These are phyloP conservation scores for Tremella yokohamensis DNA, from an alignment of 768 basidiomycete genomes.

Conservation along the genomic window DNA sequence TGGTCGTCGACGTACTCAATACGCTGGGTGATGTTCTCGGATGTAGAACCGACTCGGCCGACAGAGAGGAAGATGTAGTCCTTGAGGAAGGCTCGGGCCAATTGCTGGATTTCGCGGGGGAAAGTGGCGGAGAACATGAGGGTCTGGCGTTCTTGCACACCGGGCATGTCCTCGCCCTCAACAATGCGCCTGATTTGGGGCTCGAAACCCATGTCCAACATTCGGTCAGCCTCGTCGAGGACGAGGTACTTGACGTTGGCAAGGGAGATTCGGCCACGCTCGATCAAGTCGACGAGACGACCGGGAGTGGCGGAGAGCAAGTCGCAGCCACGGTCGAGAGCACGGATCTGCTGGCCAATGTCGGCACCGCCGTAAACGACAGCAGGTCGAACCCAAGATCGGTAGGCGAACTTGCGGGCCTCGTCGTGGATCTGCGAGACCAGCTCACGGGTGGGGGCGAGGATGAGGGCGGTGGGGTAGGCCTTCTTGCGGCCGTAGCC, in stretches of 20 bases:
- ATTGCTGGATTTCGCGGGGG: constrained; percentile 87
- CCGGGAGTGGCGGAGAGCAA: constrained; percentile 94
- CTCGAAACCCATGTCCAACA: constrained; percentile 99
- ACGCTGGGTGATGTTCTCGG: constrained; percentile 99
- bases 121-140: constrained; percentile 99
- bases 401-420: constrained; percentile 97
- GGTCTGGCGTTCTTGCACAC: constrained; percentile 81
- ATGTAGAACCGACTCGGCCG: constrained; percentile 95
- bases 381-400: constrained; percentile 98
- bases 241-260: constrained; percentile 97
- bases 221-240: constrained; percentile 98
- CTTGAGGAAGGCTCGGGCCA: constrained; percentile 50
- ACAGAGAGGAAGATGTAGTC: constrained; percentile 99
- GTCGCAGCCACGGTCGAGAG: constrained; percentile 94
- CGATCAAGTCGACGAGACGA: constrained; percentile 96
- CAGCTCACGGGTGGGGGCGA: constrained; percentile 96
- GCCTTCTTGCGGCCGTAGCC: constrained; percentile 69
- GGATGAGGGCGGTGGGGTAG: constrained; percentile 92
- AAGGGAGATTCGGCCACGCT: constrained; percentile 93
- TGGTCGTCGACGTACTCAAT: constrained; percentile 96
- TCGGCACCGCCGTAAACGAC: constrained; percentile 99
- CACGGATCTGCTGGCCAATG: constrained; percentile 89
- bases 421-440: constrained; percentile 99
- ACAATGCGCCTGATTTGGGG: constrained; percentile 98
- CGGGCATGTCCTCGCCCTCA: constrained; percentile 98